Percentiles rank a stretch among this genome's conserved stretches.
phyloP scores from a whole-genome alignment of 371 early-diverging fungal species.

The Mortierella sp. region DNA sequence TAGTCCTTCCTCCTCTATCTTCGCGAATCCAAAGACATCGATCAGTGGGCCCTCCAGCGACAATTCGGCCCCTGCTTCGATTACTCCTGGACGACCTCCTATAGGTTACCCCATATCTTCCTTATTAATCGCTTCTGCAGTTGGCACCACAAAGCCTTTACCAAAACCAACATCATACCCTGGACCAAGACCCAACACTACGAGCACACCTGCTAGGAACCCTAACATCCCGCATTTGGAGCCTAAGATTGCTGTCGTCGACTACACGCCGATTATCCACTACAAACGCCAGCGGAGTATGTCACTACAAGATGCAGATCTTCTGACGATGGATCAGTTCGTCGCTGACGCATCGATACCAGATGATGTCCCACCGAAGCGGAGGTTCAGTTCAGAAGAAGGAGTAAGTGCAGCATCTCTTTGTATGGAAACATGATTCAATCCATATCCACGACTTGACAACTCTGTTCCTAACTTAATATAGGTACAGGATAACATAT shows the following conservation, averaged over 20 bases:
- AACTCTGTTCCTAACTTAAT: no score
- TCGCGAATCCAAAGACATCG: neutral
- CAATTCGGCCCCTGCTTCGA: neutral
- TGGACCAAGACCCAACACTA: neutral
- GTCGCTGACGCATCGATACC: constrained; percentile 43
- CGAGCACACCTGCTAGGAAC: neutral
- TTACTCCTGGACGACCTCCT: neutral
- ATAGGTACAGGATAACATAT: constrained; percentile 10
- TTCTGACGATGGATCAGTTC: constrained; percentile 49
- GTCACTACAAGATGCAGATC: constrained; percentile 50
- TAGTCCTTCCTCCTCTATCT: neutral
- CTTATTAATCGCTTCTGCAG: neutral
- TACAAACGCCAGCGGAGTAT: constrained; percentile 48
- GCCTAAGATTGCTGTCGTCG: constrained; percentile 32
- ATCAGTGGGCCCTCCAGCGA: neutral
- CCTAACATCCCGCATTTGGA: constrained; percentile 25
- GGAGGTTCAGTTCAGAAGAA: constrained; percentile 50
- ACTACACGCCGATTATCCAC: constrained; percentile 21
- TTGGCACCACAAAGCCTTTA: neutral
- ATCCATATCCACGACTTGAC: no score
- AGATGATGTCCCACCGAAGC: constrained; percentile 27
- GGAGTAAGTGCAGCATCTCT: constrained; percentile 12
- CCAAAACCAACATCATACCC: neutral
- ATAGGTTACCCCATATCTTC: neutral
- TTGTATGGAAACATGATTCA: no score